Base-by-base conservation (phyloP, 2,329 filamentous ascomycete genomes). In the Monosporascus sp. region DNA sequence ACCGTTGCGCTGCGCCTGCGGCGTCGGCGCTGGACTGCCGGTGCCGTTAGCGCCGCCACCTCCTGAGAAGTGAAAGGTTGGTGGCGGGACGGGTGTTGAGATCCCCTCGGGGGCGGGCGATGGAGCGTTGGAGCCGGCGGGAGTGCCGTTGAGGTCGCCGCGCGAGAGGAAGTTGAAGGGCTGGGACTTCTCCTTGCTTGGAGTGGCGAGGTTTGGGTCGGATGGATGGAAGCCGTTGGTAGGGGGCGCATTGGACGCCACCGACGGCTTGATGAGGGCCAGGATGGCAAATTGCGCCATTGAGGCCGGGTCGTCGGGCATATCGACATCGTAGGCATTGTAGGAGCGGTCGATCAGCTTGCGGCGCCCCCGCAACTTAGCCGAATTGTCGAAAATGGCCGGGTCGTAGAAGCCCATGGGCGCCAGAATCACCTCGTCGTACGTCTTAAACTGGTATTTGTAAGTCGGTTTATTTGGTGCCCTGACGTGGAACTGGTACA, bases 371-470 rank as follows among this genome's bases (percentile, higher is more conserved):
- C 79, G 75, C 11, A 97, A 80, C 74, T 99, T 99, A 37, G 81
- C 73, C 27, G 80, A 83, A 62, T 91, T 87, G 66, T 96, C 90
- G 61, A 97, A 96, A 51, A 97, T 87, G 2, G 82, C 76, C 0
- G 94, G 93, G 55, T 93, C 88, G 69, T 95, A 97, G 63, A 92
- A 89, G n/a, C 91, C 92, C 86, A 96, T 90, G 1, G 92, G 88
- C 0, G 94, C 88, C n/a, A 99, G 79, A 61, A 96, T 89, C 22
- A 95, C 88, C 70, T 97, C 94, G 61, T 99, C 94, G 65, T 97
- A 99, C 1, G 89, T 92, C 76, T 97, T 97, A 79, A 97, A 97
- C 41, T 85, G 83, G 71, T 96, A 97, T 71, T 96, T 97, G 57
- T 86, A 82, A 1, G 94, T 99, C 49, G 94, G 87, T 67, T 96